Base-by-base conservation (phyloP, 1,284 basidiomycete species). In the Microbotryum scabiosae region DNA sequence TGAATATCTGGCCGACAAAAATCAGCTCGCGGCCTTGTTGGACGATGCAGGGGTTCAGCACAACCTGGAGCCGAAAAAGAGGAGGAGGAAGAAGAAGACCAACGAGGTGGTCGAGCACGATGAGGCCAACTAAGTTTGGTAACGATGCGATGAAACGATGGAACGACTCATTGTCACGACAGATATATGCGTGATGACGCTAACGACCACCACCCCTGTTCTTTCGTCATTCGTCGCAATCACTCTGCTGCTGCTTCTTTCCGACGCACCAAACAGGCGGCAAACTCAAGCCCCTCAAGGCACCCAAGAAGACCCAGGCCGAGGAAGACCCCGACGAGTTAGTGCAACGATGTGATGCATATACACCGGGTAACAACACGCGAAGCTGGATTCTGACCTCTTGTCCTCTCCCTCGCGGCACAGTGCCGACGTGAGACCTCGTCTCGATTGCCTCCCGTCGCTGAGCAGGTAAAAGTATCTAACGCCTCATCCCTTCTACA, bases 241-340 rank as follows among this genome's bases (percentile, higher is more conserved):
- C 32, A 30, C 16, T 23, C 9, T 41, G 21, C 16, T 41, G 43
- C n/a, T n/a, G 30, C 21, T 36, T 43, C 21, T 3, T 43, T n/a
- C 21, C 18, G 14, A 25, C 49, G 4, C 57, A 10, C 23, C 49
- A n/a, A 51, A 12, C 32, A 41, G 87, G 85, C 65, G 86, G 86
- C 72, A 88, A 88, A 76, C 73, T 84, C 56, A 88, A 88, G 80
- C 87, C 87, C 61, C 76, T 85, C 53, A 85, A 85, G 82, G 84
- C 81, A 55, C 52, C 66, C 41, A 67, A 67, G 63, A 67, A 67
- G 57, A 28, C 28, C 41, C 62, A 65, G 51, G 57, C 16, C 16
- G 63, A 65, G 18, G 60, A 65, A 1, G 66, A 67, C 56, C 57
- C 59, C 45, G 66, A 67, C 26, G 66, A 67, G 51, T 52, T 18